These are phyloP conservation scores for Exophiala phaeomuriformis DNA, from an alignment of 2,329 filamentous ascomycete genomes.

Conservation along the genomic window DNA sequence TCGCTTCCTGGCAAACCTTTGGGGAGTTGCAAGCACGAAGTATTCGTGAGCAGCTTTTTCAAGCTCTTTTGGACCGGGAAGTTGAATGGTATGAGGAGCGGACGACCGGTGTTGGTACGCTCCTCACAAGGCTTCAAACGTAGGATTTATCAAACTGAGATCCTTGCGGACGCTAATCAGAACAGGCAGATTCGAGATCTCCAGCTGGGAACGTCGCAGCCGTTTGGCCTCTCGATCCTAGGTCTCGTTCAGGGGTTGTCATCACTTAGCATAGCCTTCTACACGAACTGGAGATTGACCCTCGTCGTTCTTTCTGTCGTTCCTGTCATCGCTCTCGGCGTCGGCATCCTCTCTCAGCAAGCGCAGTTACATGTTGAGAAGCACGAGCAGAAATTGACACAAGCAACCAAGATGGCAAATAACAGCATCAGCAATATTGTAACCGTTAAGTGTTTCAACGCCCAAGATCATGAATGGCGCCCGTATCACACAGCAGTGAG, in stretches of 20 bases:
- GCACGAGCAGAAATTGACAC: slow-evolving; percentile 61
- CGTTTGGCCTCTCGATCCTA: slow-evolving; percentile 62
- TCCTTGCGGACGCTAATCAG: slow-evolving; percentile 2
- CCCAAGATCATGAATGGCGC: slow-evolving; percentile 59
- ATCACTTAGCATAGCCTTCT: slow-evolving; percentile 65
- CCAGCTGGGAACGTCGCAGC: slow-evolving; percentile 70
- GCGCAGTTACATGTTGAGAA: slow-evolving; percentile 60
- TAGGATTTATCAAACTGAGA: slow-evolving; percentile 38
- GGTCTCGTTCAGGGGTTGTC: slow-evolving; percentile 58
- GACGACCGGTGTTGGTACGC: slow-evolving; percentile 62
- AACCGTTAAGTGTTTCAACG: slow-evolving; percentile 79
- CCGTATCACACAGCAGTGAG: slow-evolving; percentile 56
- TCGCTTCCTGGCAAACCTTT: slow-evolving; percentile 65
- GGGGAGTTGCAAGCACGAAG: slow-evolving; percentile 70
- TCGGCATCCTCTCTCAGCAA: slow-evolving; percentile 53
- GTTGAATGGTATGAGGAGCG: slow-evolving; percentile 76
- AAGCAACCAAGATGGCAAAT: slow-evolving; percentile 63
- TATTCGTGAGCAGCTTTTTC: slow-evolving; percentile 59
- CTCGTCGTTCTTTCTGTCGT: slow-evolving; percentile 68
- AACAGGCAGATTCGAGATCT: slow-evolving; percentile 74
- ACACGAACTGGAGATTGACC: slow-evolving; percentile 76
- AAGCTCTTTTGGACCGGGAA: slow-evolving; percentile 61
- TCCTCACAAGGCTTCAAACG: slow-evolving; percentile 67
- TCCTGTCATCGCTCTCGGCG: slow-evolving; percentile 57
- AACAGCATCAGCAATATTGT: slow-evolving; percentile 69